Evolutionary conservation across 768 basidiomycete genomes (phyloP).

Genomic region (Chalciporus piperatus): DNA sequence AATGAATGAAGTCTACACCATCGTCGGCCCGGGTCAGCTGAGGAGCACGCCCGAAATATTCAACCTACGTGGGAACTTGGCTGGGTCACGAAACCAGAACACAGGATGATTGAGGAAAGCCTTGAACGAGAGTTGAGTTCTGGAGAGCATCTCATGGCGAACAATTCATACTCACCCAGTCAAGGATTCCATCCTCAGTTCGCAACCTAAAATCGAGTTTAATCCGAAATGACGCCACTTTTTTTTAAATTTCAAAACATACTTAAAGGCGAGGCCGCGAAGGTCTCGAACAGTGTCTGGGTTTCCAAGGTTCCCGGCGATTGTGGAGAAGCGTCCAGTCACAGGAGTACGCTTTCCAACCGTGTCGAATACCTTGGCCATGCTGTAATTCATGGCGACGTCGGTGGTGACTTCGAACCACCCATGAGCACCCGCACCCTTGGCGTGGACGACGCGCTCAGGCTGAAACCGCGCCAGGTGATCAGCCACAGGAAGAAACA

Average conservation of each 20-base stretch:
- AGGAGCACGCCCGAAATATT: background rate
- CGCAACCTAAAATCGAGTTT: slow-evolving; percentile 25
- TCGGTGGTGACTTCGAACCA: slow-evolving; percentile 19
- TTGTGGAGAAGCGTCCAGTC: slow-evolving; percentile 48
- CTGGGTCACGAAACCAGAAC: slow-evolving; percentile 46
- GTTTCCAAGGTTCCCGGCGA: slow-evolving; percentile 49
- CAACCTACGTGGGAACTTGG: slow-evolving; percentile 45
- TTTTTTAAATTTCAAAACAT: slow-evolving; percentile 25
- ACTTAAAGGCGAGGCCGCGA: slow-evolving; percentile 52
- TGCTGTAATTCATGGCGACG: slow-evolving; percentile 14
- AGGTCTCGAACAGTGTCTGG: slow-evolving; percentile 50
- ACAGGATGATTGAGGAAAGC: slow-evolving; percentile 43
- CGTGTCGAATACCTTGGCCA: slow-evolving; percentile 14
- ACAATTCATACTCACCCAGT: slow-evolving; percentile 32
- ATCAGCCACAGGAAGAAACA: background rate
- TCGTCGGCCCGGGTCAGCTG: background rate
- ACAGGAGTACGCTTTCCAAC: slow-evolving; percentile 17
- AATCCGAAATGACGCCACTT: background rate
- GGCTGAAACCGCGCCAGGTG: slow-evolving; percentile 2
- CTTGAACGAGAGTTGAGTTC: slow-evolving; percentile 6
- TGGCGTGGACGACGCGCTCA: slow-evolving; percentile 17
- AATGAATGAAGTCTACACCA: slow-evolving; percentile 31
- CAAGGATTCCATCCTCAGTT: slow-evolving; percentile 38
- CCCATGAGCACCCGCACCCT: slow-evolving; percentile 15
- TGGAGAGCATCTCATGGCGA: background rate